Percentiles rank a stretch among this genome's conserved stretches.
These are phyloP conservation scores for Chamaenerion angustifolium DNA, from an alignment of 345 rosid genomes.

Conservation along the genomic window DNA sequence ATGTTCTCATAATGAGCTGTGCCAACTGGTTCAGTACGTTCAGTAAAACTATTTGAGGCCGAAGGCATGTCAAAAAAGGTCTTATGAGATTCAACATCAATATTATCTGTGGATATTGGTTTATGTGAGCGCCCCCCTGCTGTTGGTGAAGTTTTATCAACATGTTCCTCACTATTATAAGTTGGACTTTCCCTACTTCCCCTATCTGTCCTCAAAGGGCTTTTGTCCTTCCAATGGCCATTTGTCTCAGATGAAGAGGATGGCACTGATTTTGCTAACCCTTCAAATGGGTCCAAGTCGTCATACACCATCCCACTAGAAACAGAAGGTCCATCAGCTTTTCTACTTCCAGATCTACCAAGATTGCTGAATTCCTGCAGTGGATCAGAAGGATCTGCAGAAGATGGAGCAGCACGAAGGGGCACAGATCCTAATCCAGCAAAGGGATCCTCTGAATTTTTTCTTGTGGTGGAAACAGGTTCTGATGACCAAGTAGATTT, in stretches of 20 bases:
- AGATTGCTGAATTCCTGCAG: constrained; percentile 21
- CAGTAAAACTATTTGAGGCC: constrained; percentile 5
- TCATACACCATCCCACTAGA: constrained; percentile 11
- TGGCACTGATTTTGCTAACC: constrained; percentile 14
- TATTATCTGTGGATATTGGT: constrained; percentile 6
- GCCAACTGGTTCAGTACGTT: constrained; percentile 7
- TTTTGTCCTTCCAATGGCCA: constrained; percentile 13
- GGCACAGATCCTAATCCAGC: constrained; percentile 18
- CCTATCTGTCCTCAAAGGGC: constrained; percentile 17
- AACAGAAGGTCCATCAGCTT: constrained; percentile 15
- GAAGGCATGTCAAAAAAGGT: constrained; percentile 18
- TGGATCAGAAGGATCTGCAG: constrained; percentile 16
- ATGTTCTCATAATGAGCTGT: constrained; percentile 3
- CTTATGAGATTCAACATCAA: constrained; percentile 17
- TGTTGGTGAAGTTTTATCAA: constrained; percentile 14
- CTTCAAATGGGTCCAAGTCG: constrained; percentile 22
- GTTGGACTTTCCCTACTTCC: constrained; percentile 6
- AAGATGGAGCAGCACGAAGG: constrained; percentile 18
- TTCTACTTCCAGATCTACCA: constrained; percentile 18
- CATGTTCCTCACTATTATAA: constrained; percentile 12
- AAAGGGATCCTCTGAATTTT: constrained; percentile 22
- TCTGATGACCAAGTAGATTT: constrained; percentile 15
- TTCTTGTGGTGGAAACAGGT: constrained; percentile 15
- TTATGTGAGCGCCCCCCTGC: constrained; percentile 2
- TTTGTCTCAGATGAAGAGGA: constrained; percentile 13